Conservation (phyloP, 495 filamentous ascomycete species). For the Hypoxylon trugodes region DNA sequence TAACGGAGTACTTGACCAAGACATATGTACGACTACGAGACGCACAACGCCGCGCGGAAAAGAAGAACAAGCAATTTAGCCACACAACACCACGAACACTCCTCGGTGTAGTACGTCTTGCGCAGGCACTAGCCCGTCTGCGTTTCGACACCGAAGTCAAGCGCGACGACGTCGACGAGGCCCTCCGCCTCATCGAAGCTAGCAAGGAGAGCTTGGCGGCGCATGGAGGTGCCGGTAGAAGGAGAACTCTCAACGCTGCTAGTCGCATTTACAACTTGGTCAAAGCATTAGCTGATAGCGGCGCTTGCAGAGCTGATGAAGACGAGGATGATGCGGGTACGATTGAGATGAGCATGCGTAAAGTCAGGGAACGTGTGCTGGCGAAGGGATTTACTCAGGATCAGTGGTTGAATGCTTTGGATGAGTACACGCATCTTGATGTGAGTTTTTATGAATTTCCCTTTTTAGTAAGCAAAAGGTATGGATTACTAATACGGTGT, state of each 20-base stretch:
- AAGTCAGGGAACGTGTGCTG: conserved; percentile 87
- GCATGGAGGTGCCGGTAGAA: conserved; percentile 62
- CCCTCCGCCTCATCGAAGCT: conserved; percentile 86
- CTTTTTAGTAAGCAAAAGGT: not conserved
- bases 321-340: conserved; percentile 46
- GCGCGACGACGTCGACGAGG: conserved; percentile 94
- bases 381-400: conserved; percentile 97
- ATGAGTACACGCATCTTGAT: conserved; percentile 87
- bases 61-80: conserved; percentile 85
- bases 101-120: conserved; percentile 88
- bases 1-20: conserved; percentile 95
- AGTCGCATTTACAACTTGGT: conserved; percentile 95
- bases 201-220: conserved; percentile 84
- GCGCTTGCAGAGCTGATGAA: conserved; percentile 72
- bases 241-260: conserved; percentile 78
- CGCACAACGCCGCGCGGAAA: conserved; percentile 87
- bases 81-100: conserved; percentile 94
- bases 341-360: conserved; percentile 84
- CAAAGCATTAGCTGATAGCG: conserved; percentile 81
- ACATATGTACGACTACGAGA: conserved; percentile 94
- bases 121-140: conserved; percentile 93
- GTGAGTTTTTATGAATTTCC: conserved; percentile 66
- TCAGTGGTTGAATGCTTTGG: conserved; percentile 83
- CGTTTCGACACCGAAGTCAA: conserved; percentile 85
- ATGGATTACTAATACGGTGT: conserved; percentile 31